phyloP scores from a whole-genome alignment of 495 filamentous ascomycete genomes.

The Xylaria castorea region DNA sequence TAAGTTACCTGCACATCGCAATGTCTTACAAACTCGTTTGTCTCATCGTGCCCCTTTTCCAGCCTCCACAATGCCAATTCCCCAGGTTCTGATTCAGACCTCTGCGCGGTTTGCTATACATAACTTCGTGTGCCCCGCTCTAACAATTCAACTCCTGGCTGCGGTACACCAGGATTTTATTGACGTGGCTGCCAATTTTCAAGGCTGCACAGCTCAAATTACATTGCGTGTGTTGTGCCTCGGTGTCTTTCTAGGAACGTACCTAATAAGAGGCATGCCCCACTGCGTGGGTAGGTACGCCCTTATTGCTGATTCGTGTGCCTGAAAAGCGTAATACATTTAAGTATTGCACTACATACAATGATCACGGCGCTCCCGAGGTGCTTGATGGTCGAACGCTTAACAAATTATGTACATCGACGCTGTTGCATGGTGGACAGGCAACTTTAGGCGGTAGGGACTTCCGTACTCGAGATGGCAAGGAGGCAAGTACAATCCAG shows the following conservation, averaged over 20 bases:
- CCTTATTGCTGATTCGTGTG: background rate
- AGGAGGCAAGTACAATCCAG: background rate
- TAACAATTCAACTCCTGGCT: background rate
- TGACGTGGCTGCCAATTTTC: background rate
- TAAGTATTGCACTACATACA: background rate
- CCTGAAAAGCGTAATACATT: background rate
- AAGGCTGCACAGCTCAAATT: background rate
- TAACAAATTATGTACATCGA: too few relatives aligned
- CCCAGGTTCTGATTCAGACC: background rate
- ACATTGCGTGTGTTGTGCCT: background rate
- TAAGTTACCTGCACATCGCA: constrained; percentile 22
- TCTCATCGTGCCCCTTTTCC: constrained; percentile 1
- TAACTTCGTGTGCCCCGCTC: background rate
- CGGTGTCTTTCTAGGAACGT: background rate
- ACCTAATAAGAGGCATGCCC: background rate
- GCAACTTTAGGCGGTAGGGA: background rate
- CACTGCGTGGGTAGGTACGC: background rate
- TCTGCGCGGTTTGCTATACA: background rate
- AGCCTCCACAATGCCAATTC: background rate
- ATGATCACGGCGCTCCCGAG: background rate
- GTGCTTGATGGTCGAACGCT: too few relatives aligned
- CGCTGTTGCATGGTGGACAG: background rate
- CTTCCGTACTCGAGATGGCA: background rate
- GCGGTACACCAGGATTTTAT: background rate
- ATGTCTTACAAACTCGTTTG: constrained; percentile 6